Base-by-base conservation (phyloP, 1,139 yeast genomes). In the Taiozyma onychis region DNA sequence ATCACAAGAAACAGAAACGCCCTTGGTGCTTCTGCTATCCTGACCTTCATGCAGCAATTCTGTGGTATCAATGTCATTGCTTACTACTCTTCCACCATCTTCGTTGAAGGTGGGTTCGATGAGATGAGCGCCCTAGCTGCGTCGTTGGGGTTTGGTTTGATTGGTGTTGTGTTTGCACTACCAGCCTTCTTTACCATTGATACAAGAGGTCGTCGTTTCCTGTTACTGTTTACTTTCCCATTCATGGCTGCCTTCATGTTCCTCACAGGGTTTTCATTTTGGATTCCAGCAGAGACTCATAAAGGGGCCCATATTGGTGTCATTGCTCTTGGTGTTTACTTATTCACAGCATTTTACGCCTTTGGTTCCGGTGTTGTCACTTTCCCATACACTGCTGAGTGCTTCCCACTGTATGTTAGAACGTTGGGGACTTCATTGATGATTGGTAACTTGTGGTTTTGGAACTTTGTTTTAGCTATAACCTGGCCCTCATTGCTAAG, bases 321-420 rank as follows among this genome's bases (percentile, higher is more conserved):
- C 54, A 79, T 85, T 50, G 72, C 85, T 6, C 67, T 80, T 49
- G 93, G 93, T 58, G 81, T 88, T 51, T 88, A 87, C 64, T 67
- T 88, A 45, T 88, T 81, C 66, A 70, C 88, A 0, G 76, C 80
- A 43, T 83, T 85, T 55, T 88, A 88, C 67, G 85, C 91, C 1
- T 81, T 87, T 1, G 90, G 93, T 54, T 88, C 84, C 71, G 95
- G 95, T 39, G 95, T 95, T 14, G 93, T 88, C 45, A 95, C 95
- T 13, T 87, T 87, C 71, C 85, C 93, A 2, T 86, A 87, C 63
- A 83, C 93, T 27, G 93, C 95, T 26, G 95, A 87, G 66, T 87
- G 85, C 54, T 87, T 86, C 72, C 89, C 91, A 48, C 74, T 88
- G 55, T 85, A 86, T 61, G 83, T 86, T 55, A 81, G 96, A 68